These are phyloP conservation scores for Pyrenopolyporus hunteri DNA, from an alignment of 495 filamentous ascomycete species.

Conservation along the genomic window DNA sequence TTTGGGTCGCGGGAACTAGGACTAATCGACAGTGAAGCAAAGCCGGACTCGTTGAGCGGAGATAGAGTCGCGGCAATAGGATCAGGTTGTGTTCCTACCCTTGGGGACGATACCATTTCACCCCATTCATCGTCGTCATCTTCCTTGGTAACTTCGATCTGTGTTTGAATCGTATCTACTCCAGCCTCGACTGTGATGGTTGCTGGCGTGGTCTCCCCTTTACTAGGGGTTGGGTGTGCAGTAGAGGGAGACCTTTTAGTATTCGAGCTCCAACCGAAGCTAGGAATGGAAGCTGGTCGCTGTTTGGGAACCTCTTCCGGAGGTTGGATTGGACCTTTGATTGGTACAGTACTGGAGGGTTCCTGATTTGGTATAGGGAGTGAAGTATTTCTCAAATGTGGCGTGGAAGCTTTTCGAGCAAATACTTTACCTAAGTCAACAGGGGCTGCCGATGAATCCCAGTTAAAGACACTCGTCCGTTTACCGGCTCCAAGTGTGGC, in stretches of 20 bases:
- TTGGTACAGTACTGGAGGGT: slow-evolving; percentile 1
- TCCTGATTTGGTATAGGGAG: slow-evolving; percentile 3
- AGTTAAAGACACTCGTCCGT: slow-evolving; percentile 57
- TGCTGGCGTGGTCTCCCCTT: not conserved
- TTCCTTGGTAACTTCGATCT: slow-evolving; percentile 18
- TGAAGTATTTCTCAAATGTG: slow-evolving; percentile 34
- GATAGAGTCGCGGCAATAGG: not conserved
- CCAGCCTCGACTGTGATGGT: not conserved
- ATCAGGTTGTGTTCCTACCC: slow-evolving; percentile 21
- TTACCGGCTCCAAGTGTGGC: slow-evolving; percentile 50
- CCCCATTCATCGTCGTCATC: slow-evolving; percentile 62
- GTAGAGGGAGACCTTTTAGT: slow-evolving; percentile 8
- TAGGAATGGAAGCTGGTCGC: slow-evolving; percentile 1
- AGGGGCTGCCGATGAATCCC: slow-evolving; percentile 57
- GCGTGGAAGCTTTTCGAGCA: slow-evolving; percentile 31
- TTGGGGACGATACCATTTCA: slow-evolving; percentile 60
- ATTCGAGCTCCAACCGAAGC: slow-evolving; percentile 31
- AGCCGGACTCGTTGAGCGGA: not conserved
- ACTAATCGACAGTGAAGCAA: not conserved
- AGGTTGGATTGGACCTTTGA: slow-evolving; percentile 26
- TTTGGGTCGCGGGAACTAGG: not conserved
- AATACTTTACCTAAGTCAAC: slow-evolving; percentile 55
- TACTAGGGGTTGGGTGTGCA: not conserved
- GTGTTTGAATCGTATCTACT: not conserved
- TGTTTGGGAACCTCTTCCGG: not conserved